Evolutionary conservation across 2,329 filamentous ascomycete species (phyloP), one percentile per base, ranked within the genome.

Genomic region (Aspergillus felis): DNA sequence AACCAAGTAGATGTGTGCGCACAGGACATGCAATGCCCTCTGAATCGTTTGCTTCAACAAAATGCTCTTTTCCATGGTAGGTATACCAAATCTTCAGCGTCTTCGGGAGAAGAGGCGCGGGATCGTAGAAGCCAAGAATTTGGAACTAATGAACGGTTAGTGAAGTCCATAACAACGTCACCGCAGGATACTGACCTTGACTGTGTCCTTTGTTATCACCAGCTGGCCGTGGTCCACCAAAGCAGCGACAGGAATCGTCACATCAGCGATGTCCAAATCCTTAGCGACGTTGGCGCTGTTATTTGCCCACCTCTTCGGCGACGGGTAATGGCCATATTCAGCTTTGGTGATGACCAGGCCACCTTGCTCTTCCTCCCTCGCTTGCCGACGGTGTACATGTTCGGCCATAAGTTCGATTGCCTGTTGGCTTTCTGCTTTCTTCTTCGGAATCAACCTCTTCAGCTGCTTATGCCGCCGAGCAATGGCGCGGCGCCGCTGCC

Each of bases 221-320:
- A 78, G 63, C 60, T 78, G 76, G 24, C 73, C 67, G 35, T 69
- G 70, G 49, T 78, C 74, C 12, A 79, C 76, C 54, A 77, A 64
- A n/a, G 74, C 74, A 54, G 76, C 76, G n/a, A 78, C 70, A 4
- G 76, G 73, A 32, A 77, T 71, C 2, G 76, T 78, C 29, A 78
- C 76, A 64, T 78, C 74, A 14, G 70, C 68, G 3, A 70, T 58
- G 28, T 70, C 66, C 22, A 64, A 57, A 28, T 71, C 68, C 8
- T 55, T 61, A 20, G 58, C 61, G 14, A 60, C 63, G 10, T 55
- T 60, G n/a, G 58, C 61, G 14, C 61, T 64, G 12, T 52, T 55
- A 29, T 64, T 64, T 8, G 56, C 55, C 48, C 67, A 69, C 58
- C 66, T 69, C 24, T 60, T 63, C 32, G 28, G 28, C 28, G 67